Evolutionary conservation across 345 rosid species (phyloP), one percentile per base, ranked within the genome.

Genomic region (Excoecaria agallocha): DNA sequence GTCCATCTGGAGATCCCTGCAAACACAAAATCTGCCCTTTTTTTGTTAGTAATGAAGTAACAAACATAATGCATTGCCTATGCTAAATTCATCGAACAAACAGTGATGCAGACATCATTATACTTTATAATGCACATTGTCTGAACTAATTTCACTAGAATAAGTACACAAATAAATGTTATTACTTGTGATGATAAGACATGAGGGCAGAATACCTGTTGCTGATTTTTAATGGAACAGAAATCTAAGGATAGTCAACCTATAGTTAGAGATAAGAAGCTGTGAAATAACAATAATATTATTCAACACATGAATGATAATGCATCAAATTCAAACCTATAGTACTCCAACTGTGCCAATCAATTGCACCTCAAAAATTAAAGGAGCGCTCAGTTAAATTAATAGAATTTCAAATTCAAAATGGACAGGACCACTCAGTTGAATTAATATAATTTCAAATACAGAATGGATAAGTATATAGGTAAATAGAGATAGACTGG

Each of bases 1-100:
- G 94, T 69, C 97, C 99, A 86, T 93, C 99, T 4, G 90, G 92
- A 16, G 99, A 91, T 77, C 98, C 99, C 86, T 91, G 99, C 94
- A 95, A 85, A 82, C 99, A 95, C 77, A 93, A 77, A 81, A 93
- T 92, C 98, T 95, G 97, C 74, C 54, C 52, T 66, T 69, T 66
- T 69, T 79, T 38, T 52, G 63, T 63, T 71, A 82, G 81, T 69
- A 72, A n/a, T 62, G 52, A 24, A 9, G 24, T 64, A 25, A 48
- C 39, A 52, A 54, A 41, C 37, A 50, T 37, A n/a, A 11, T 22
- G 2, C 3, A 35, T 57, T 64, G 45, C 38, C n/a, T 22, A 71
- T 30, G 62, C 55, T 56, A 24, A 17, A 1, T 50, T 24, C 5
- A 52, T 41, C 25, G 17, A 68, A 63, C 13, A 19, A 58, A 68